Evolutionary conservation across 2,329 filamentous ascomycete genomes (phyloP).

Genomic region (Atkinsonella texensis): DNA sequence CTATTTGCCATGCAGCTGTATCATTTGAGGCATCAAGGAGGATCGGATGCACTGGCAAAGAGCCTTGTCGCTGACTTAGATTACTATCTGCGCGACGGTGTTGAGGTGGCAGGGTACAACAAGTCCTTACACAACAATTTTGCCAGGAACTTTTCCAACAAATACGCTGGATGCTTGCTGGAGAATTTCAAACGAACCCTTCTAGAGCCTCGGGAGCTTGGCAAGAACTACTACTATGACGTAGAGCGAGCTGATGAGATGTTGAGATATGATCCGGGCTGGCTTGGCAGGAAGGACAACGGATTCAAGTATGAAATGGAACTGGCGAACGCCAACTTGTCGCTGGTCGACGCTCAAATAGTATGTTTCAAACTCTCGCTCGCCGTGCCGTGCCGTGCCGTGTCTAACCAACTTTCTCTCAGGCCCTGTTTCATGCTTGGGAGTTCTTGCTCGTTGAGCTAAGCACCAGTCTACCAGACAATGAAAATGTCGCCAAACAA

Average conservation of each 20-base stretch:
- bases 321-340: conserved; percentile 81
- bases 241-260: conserved; percentile 62
- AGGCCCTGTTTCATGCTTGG: conserved; percentile 80
- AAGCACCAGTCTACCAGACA: conserved; percentile 47
- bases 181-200: conserved; percentile 68
- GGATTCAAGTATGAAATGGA: conserved; percentile 77
- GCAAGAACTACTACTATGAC: conserved; percentile 75
- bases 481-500: conserved; percentile 48
- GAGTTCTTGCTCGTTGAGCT: conserved; percentile 79
- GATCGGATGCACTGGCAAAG: conserved; percentile 52
- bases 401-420: neutral
- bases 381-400: neutral
- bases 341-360: conserved; percentile 83
- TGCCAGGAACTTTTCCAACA: conserved; percentile 68
- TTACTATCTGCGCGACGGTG: conserved; percentile 69
- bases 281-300: conserved; percentile 55
- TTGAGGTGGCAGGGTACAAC: conserved; percentile 74
- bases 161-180: conserved; percentile 64
- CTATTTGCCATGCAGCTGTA: conserved; percentile 87
- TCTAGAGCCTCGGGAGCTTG: conserved; percentile 53
- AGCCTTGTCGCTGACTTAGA: conserved; percentile 62
- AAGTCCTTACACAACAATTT: conserved; percentile 76
- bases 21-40: conserved; percentile 65
- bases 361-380: conserved; percentile 35
- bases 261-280: conserved; percentile 64